Percentiles rank a stretch among this genome's conserved stretches.
phyloP scores from a whole-genome alignment of 2,329 filamentous ascomycete genomes.

The Alternaria solani region DNA sequence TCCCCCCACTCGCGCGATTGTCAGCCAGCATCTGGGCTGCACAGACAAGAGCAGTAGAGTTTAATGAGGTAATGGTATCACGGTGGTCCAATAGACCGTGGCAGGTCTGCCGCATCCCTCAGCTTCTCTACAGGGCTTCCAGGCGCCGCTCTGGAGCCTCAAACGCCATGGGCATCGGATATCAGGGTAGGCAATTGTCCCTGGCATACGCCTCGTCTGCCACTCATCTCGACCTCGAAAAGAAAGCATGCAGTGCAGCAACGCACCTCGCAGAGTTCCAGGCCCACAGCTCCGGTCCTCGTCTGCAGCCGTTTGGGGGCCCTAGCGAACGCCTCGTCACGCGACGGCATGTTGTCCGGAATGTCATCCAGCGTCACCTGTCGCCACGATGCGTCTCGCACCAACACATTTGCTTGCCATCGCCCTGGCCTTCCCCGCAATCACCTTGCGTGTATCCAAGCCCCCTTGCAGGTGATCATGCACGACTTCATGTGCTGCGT shows the following conservation, averaged over 20 bases:
- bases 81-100: constrained; percentile 23
- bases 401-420: constrained; percentile 19
- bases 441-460: constrained; percentile 39
- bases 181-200: constrained; percentile 11
- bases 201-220: constrained; percentile 27
- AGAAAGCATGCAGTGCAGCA: constrained; percentile 28
- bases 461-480: constrained; percentile 53
- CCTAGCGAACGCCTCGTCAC: constrained; percentile 29
- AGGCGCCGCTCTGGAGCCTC: constrained; percentile 30
- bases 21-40: constrained; percentile 28
- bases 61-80: constrained; percentile 47
- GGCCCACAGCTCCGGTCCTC: constrained; percentile 26
- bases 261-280: constrained; percentile 17
- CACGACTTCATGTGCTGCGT: constrained; percentile 46
- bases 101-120: constrained; percentile 9
- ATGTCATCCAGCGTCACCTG: constrained; percentile 36
- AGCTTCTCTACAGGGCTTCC: constrained; percentile 12
- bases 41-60: constrained; percentile 24
- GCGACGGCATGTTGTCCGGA: constrained; percentile 29
- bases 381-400: constrained; percentile 31
- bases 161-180: constrained; percentile 28
- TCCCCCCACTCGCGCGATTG: constrained; percentile 26
- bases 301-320: constrained; percentile 20
- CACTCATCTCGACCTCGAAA: constrained; percentile 15
- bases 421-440: constrained; percentile 50